Conservation (phyloP, 257 asterid genomes). For the Fraxinus cuspidata region DNA sequence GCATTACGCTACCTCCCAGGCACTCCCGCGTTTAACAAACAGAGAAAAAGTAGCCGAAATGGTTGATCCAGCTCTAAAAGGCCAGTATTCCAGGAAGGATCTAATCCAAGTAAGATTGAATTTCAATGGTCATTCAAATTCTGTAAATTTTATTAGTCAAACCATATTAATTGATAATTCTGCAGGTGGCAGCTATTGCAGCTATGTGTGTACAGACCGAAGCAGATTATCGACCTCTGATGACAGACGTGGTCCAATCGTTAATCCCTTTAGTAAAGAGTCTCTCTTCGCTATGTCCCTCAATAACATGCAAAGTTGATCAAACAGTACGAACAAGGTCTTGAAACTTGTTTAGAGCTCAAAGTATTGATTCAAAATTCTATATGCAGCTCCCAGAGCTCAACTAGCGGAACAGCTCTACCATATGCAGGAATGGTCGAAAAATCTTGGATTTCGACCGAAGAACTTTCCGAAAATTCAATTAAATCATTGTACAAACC, state of each 20-base stretch:
- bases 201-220: conserved; percentile 89
- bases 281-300: conserved; percentile 28
- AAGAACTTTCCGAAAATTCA: no score
- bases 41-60: conserved; percentile 68
- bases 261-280: conserved; percentile 68
- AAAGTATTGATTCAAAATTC: neutral
- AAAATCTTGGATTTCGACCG: no score
- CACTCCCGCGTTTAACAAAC: conserved; percentile 74
- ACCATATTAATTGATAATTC: neutral
- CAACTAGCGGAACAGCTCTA: no score
- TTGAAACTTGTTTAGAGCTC: neutral
- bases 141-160: neutral
- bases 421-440: no score
- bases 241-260: conserved; percentile 84
- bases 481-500: no score
- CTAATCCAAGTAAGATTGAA: conserved; percentile 59
- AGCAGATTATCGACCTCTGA: conserved; percentile 80
- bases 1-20: conserved; percentile 36
- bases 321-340: conserved; percentile 39
- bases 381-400: no score
- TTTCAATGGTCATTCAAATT: neutral
- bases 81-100: conserved; percentile 61
- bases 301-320: conserved; percentile 37
- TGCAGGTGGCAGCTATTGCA: conserved; percentile 79
- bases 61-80: conserved; percentile 70